Evolutionary conservation across 1,284 basidiomycete species (phyloP).

Genomic region (Cutaneotrichosporon mucoides): DNA sequence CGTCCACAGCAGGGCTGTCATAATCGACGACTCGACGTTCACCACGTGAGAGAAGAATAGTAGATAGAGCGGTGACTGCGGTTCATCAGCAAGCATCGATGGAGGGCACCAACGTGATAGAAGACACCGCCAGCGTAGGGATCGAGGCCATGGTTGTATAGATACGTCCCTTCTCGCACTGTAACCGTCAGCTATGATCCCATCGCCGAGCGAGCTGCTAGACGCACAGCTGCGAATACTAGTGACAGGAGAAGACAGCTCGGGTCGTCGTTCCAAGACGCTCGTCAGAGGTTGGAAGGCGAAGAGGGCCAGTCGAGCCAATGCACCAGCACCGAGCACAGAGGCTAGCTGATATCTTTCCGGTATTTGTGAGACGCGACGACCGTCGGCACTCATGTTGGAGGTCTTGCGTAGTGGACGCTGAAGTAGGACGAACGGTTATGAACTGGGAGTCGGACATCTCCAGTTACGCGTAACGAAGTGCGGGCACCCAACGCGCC

Average conservation of each 20-base stretch:
- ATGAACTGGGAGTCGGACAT: neutral
- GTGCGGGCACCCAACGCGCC: no score
- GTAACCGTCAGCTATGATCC: neutral
- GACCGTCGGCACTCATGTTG: neutral
- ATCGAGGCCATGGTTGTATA: slow-evolving; percentile 66
- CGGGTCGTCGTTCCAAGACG: slow-evolving; percentile 54
- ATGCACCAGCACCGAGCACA: slow-evolving; percentile 8
- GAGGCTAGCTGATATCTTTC: neutral
- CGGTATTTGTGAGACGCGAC: neutral
- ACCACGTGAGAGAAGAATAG: slow-evolving; percentile 64
- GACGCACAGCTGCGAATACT: slow-evolving; percentile 55
- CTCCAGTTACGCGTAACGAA: no score
- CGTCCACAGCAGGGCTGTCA: slow-evolving; percentile 65
- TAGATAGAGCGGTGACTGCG: slow-evolving; percentile 76
- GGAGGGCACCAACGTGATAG: slow-evolving; percentile 61
- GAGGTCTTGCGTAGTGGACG: neutral
- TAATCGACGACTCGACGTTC: slow-evolving; percentile 53
- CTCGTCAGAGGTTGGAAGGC: slow-evolving; percentile 26
- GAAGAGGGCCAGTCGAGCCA: slow-evolving; percentile 32
- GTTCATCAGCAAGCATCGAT: neutral
- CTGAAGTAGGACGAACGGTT: no score
- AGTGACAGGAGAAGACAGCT: slow-evolving; percentile 76
- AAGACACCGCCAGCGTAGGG: slow-evolving; percentile 82
- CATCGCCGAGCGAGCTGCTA: no score
- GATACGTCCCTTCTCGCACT: slow-evolving; percentile 84